These are phyloP conservation scores for Panicum miliaceum DNA, from an alignment of 176 grass and related monocot species.

Conservation along the genomic window DNA sequence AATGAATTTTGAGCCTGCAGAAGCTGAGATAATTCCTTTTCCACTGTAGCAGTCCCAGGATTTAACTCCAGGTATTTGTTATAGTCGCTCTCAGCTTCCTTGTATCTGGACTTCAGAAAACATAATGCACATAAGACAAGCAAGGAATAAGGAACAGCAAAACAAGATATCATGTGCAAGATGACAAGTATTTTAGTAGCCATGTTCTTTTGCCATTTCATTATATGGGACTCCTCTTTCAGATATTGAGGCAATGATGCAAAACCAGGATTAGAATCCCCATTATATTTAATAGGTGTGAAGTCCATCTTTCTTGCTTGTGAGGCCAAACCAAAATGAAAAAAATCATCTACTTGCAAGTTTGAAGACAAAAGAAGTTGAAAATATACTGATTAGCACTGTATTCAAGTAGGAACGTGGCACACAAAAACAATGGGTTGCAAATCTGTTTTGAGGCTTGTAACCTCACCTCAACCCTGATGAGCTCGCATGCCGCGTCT, in stretches of 20 bases:
- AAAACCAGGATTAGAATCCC: background rate
- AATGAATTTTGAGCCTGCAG: conserved; percentile 80
- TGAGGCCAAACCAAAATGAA: conserved; percentile 16
- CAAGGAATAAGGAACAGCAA: background rate
- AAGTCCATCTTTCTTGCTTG: background rate
- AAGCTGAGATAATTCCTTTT: conserved; percentile 90
- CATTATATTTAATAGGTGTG: background rate
- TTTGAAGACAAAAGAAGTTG: background rate
- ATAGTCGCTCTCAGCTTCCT: conserved; percentile 74
- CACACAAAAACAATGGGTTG: background rate
- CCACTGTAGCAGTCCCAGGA: conserved; percentile 58
- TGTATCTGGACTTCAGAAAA: conserved; percentile 54
- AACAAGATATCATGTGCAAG: background rate
- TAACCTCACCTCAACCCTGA: too few relatives aligned
- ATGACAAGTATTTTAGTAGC: background rate
- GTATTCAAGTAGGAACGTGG: background rate
- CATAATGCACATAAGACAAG: conserved; percentile 15
- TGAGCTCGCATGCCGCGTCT: too few relatives aligned
- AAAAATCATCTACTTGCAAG: background rate
- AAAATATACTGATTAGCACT: background rate
- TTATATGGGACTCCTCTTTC: background rate
- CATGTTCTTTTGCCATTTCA: background rate
- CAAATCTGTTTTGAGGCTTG: background rate
- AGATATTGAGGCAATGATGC: background rate
- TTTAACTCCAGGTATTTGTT: conserved; percentile 76